Evolutionary conservation across 371 early-diverging fungal genomes (phyloP), one percentile per base, ranked within the genome.

Genomic region (Zancudomyces culisetae): DNA sequence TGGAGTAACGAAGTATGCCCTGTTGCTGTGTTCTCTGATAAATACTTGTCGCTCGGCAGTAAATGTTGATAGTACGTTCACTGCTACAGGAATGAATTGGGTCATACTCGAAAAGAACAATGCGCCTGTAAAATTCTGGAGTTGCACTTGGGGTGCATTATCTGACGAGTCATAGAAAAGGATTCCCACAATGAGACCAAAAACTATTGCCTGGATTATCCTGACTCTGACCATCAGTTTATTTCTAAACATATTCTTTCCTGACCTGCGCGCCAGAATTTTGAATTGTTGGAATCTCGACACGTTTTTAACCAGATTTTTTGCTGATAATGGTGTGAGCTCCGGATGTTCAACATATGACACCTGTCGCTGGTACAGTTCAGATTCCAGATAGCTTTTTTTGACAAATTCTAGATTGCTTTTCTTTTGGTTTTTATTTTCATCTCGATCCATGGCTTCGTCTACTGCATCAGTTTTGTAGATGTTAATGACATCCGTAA

Each of bases 81-180:
- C 56, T n/a, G 64, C 60, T 19, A 64, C 57, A 48, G 60, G 57
- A 12, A 75, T 63, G 42, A 70, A 60, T 45, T 68, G 68, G 19
- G 71, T 63, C 48, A 73, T 55, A 27, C 57, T 35, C 45, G 74
- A 53, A 55, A 79, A 79, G 61, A 81, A 81, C 50, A 78, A 49
- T 0, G 71, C 68, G 2, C 81, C 81, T 2, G 66, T 61, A 27
- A 70, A 64, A 56, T 82, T 73, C 63, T 79, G 75, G 48, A 29
- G 29, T 60, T 65, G 50, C 56, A 55, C 57, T 8, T 30, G 1
- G 0, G 45, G 45, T 1, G 61, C 35, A 15, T 53, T 50, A 18
- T 52, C 24, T 2, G 55, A 53, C 3, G 62, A 59, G 53, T 68
- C 51, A 19, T 70, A 55, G 45, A 54, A 72, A 15, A 72, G 45